A percentile compares a stretch with the other conserved stretches of the same genome.
phyloP scores from a whole-genome alignment of 2,329 filamentous ascomycete species.

The Davidsoniella virescens region DNA sequence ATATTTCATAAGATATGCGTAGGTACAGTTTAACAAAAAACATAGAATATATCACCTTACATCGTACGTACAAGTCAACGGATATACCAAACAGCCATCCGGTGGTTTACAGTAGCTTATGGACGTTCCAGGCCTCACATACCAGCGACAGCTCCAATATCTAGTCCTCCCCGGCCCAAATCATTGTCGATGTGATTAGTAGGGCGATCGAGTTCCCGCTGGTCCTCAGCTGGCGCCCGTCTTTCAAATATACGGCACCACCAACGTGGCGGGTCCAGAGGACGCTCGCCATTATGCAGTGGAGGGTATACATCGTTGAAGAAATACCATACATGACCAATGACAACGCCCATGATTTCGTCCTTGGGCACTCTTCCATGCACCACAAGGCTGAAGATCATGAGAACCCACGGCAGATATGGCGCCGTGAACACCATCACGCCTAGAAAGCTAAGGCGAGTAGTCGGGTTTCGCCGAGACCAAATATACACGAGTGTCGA shows the following conservation, averaged over 20 bases:
- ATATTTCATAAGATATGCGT: too few relatives aligned
- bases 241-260: slow-evolving; percentile 75
- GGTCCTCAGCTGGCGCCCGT: slow-evolving; percentile 25
- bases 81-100: too few relatives aligned
- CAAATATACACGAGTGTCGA: slow-evolving; percentile 96
- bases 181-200: slow-evolving; percentile 44
- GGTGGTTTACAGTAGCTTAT: too few relatives aligned
- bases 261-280: slow-evolving; percentile 77
- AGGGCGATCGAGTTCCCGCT: slow-evolving; percentile 17
- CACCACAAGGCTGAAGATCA: slow-evolving; percentile 81
- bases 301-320: slow-evolving; percentile 94
- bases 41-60: too few relatives aligned
- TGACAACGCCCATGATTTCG: slow-evolving; percentile 86
- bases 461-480: slow-evolving; percentile 88
- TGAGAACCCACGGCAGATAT: slow-evolving; percentile 89
- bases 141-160: slow-evolving; percentile 3
- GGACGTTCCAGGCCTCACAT: background rate
- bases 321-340: slow-evolving; percentile 96
- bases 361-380: slow-evolving; percentile 85
- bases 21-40: too few relatives aligned
- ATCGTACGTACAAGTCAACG: too few relatives aligned
- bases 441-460: slow-evolving; percentile 74
- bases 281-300: slow-evolving; percentile 67
- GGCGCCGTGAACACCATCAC: slow-evolving; percentile 84
- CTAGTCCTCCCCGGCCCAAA: slow-evolving; percentile 20